phyloP scores from a whole-genome alignment of 192 early-diverging fungal species.

The Coemansia sp. region DNA sequence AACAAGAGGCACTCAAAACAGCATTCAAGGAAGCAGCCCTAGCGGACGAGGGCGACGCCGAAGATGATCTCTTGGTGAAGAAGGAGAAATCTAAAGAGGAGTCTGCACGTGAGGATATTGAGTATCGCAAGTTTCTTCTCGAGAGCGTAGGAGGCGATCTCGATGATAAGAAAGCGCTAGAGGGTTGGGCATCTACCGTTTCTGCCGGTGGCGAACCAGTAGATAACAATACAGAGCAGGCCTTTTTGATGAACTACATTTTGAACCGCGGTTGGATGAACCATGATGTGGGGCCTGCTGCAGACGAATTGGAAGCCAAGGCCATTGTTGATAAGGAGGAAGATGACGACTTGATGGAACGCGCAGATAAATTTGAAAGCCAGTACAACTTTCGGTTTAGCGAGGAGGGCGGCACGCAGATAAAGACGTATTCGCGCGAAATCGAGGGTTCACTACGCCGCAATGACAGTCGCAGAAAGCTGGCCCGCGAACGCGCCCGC shows the following conservation, averaged over 20 bases:
- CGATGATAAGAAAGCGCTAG: constrained; percentile 19
- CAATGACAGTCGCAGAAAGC: constrained; percentile 76
- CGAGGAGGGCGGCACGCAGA: constrained; percentile 69
- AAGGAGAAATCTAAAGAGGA: constrained; percentile 76
- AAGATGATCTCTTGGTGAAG: constrained; percentile 68
- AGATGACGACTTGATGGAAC: constrained; percentile 77
- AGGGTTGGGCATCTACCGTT: constrained; percentile 25
- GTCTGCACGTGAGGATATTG: constrained; percentile 77
- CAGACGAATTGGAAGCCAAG: constrained; percentile 72
- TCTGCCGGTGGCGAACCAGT: constrained; percentile 14
- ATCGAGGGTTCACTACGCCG: constrained; percentile 81
- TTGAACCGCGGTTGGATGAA: constrained; percentile 85
- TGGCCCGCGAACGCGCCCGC: constrained; percentile 66
- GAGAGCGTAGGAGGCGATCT: constrained; percentile 62
- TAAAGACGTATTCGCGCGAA: constrained; percentile 79
- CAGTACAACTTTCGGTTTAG: constrained; percentile 93
- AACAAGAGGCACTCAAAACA: constrained; percentile 78
- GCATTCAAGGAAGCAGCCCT: constrained; percentile 67
- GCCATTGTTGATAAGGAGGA: constrained; percentile 69
- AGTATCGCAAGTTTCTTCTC: constrained; percentile 86
- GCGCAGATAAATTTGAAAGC: constrained; percentile 83
- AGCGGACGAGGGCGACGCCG: constrained; percentile 59
- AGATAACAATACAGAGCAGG: constrained; percentile 46
- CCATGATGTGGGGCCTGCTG: constrained; percentile 12
- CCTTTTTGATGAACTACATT: constrained; percentile 88